Percentiles rank a stretch among this genome's conserved stretches.
phyloP scores from a whole-genome alignment of 441 rosid species.

The Mallotus japonicus region DNA sequence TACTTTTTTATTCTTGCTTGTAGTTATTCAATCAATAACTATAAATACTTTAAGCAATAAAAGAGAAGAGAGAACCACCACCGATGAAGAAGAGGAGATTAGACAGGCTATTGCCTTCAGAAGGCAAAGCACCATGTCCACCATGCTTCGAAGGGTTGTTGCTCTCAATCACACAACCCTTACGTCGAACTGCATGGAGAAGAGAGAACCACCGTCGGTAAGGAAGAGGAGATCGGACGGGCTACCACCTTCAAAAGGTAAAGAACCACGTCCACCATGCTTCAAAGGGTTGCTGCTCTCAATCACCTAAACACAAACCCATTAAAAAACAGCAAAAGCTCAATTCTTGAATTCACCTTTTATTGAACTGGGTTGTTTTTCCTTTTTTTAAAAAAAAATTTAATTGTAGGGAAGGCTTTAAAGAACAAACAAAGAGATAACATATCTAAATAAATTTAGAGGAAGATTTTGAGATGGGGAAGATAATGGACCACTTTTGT shows the following conservation, averaged over 20 bases:
- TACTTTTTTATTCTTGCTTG: background rate
- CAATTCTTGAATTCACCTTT: too few relatives aligned
- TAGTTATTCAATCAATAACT: background rate
- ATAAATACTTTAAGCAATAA: conserved; percentile 10
- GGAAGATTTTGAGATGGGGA: background rate
- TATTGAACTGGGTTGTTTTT: background rate
- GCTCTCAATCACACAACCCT: conserved; percentile 66
- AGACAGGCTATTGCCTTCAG: conserved; percentile 99
- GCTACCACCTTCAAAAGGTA: conserved; percentile 58
- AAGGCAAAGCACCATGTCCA: conserved; percentile 99
- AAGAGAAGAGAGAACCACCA: conserved; percentile 54
- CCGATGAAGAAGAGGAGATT: conserved; percentile 99
- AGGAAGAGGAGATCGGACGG: conserved; percentile 73
- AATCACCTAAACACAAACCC: background rate
- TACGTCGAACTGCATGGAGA: conserved; percentile 67
- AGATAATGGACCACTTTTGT: background rate
- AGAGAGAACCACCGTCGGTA: conserved; percentile 82
- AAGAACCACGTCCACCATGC: conserved; percentile 99
- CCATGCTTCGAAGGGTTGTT: conserved; percentile 99
- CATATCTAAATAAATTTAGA: too few relatives aligned
- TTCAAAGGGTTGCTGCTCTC: conserved; percentile 73
- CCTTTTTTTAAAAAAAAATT: too few relatives aligned
- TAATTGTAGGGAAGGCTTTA: too few relatives aligned
- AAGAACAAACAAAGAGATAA: too few relatives aligned
- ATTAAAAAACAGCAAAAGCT: background rate